Base-by-base conservation (phyloP, 2,329 filamentous ascomycete genomes). In the Sporothrix protearum region DNA sequence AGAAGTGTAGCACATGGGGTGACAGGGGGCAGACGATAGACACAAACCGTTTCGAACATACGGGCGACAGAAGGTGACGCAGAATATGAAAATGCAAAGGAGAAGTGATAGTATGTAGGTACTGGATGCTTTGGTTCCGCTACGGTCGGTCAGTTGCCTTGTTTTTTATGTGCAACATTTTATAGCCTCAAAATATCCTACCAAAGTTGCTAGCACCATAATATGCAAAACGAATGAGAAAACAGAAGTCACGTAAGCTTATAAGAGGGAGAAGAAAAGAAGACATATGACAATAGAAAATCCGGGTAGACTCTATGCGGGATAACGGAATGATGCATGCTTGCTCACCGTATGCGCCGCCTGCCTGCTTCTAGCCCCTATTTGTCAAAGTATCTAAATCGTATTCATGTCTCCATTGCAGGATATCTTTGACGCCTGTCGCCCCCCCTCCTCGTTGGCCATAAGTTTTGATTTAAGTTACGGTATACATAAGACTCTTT, bases 31-130 rank as follows among this genome's bases (percentile, higher is more conserved):
- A 19, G 55, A n/a, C 6, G 5, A 33, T 45, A 64, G 45, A 45
- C 59, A 64, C 22, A 64, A 47, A 45, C n/a, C 57, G 69, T 64
- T 39, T 70, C 36, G 57, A 51, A 70, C 69, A 64, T 33, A 57
- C 45, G 42, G 59, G 49, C n/a, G 45, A 55, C 30, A 36, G 22
- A 59, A 49, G 39, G 25, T 25, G 53, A 69, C 55, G 59, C 39
- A 47, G 8, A 49, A n/a, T 16, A 61, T 36, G 7, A 33, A 45
- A 61, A 69, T 33, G 16, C 22, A 30, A 22, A 22, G 42, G 36
- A 45, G 14, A 39, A 45, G 36, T 64, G 59, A 64, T 28, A 45
- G 12, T n/a, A 42, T 45, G n/a, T 28, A 64, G 25, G 22, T 28
- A 64, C 16, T 36, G 30, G 30, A n/a, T 16, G 55, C 0, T n/a